Conservation (phyloP, 768 basidiomycete species). For the Gelatoporia subvermispora region DNA sequence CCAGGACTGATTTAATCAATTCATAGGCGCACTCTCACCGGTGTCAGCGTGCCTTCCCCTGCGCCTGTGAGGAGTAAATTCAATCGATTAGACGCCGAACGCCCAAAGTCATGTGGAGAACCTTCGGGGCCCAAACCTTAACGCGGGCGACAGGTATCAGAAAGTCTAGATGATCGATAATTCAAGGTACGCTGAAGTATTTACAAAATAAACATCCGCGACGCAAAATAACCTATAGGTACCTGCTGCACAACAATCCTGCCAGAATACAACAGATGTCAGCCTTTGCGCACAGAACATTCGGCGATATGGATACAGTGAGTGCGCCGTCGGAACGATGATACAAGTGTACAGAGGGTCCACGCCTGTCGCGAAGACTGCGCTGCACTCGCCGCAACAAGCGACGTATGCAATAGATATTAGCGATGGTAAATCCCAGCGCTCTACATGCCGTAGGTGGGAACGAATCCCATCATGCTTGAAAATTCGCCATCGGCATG, state of each 20-base stretch:
- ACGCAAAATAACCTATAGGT: slow-evolving; percentile 19
- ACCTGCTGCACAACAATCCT: neutral
- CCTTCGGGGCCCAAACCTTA: too few species aligned
- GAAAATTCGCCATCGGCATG: slow-evolving; percentile 12
- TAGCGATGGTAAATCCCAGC: neutral
- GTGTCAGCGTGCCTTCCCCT: too few species aligned
- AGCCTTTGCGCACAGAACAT: neutral
- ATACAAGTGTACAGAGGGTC: slow-evolving; percentile 4
- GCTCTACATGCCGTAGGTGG: slow-evolving; percentile 20
- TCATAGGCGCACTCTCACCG: too few species aligned
- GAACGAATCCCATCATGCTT: slow-evolving; percentile 9
- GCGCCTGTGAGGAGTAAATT: too few species aligned
- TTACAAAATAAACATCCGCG: slow-evolving; percentile 20
- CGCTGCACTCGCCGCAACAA: too few species aligned
- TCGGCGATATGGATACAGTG: slow-evolving; percentile 13
- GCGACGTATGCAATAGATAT: too few species aligned
- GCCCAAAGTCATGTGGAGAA: too few species aligned
- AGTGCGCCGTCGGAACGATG: slow-evolving; percentile 12
- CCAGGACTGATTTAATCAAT: too few species aligned
- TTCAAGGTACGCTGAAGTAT: slow-evolving; percentile 8
- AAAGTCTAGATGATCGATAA: too few species aligned
- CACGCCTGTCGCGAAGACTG: neutral
- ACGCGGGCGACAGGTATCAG: too few species aligned
- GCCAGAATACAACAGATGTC: neutral
- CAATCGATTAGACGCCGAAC: too few species aligned